Conservation (phyloP, 129 eudicot species). For the Flaveria robusta region DNA sequence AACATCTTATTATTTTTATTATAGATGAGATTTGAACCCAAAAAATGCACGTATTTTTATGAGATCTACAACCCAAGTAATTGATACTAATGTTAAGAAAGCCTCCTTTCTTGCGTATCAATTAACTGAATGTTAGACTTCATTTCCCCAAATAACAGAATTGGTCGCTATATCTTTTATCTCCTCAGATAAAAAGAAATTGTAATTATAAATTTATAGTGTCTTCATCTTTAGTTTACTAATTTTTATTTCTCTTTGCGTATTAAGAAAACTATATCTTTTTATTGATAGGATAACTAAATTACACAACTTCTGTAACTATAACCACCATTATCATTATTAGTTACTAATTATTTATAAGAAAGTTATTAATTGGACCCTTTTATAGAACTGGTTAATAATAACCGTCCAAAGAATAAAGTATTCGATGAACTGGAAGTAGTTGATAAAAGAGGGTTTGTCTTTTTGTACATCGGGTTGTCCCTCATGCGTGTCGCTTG, state of each 20-base stretch:
- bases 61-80: neutral
- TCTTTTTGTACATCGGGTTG: conserved; percentile 9
- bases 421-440: neutral
- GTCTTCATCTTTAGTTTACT: too few species aligned
- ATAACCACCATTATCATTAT: too few species aligned
- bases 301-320: neutral
- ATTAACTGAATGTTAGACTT: neutral
- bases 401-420: neutral
- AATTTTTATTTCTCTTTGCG: neutral
- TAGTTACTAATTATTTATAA: too few species aligned
- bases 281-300: neutral
- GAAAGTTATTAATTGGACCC: too few species aligned
- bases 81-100: neutral
- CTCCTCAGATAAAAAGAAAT: neutral
- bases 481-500: neutral
- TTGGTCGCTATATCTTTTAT: neutral
- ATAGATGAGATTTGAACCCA: too few species aligned
- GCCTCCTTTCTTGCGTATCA: neutral
- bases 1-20: too few species aligned
- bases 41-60: too few species aligned
- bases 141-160: neutral
- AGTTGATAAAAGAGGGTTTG: neutral
- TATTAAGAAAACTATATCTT: neutral
- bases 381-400: too few species aligned
- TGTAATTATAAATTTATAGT: neutral